Percentiles rank a stretch among this genome's conserved stretches.
These are phyloP conservation scores for Pulveroboletus sp. DNA, from an alignment of 768 basidiomycete genomes.

Conservation along the genomic window DNA sequence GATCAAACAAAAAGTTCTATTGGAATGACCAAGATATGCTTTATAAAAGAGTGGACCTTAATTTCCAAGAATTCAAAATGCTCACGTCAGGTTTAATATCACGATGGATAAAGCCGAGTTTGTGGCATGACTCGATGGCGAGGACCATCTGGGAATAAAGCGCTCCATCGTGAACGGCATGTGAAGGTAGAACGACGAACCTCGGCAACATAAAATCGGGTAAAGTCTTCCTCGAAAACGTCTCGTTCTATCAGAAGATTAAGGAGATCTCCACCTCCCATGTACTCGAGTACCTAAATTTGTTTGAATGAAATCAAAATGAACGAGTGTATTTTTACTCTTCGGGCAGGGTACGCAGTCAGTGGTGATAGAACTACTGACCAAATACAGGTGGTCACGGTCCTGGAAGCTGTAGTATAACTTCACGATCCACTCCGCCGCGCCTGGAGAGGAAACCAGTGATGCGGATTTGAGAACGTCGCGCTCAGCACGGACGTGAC, in stretches of 20 bases:
- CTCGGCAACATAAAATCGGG: constrained; percentile 93
- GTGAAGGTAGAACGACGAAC: constrained; percentile 39
- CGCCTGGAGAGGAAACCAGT: constrained; percentile 64
- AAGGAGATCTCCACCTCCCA: constrained; percentile 95
- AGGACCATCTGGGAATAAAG: constrained; percentile 74
- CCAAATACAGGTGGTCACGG: constrained; percentile 90
- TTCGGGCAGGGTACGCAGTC: constrained; percentile 17
- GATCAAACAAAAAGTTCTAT: constrained; percentile 94
- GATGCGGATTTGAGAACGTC: constrained; percentile 92
- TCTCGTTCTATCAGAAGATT: constrained; percentile 93
- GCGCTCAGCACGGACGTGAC: constrained; percentile 93
- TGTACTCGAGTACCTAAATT: constrained; percentile 82
- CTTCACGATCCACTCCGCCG: constrained; percentile 91
- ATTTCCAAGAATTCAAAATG: constrained; percentile 25
- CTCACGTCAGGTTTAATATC: constrained; percentile 94
- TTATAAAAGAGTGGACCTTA: constrained; percentile 27
- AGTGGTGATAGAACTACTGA: constrained; percentile 44
- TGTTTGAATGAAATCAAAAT: constrained; percentile 53
- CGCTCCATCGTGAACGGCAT: constrained; percentile 21
- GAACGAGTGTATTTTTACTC: constrained; percentile 38
- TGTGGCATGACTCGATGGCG: constrained; percentile 89
- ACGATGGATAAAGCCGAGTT: constrained; percentile 93
- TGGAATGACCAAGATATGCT: constrained; percentile 21
- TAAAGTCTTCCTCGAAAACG: constrained; percentile 86
- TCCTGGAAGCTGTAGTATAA: constrained; percentile 95